These are phyloP conservation scores for Rhodosporidiobolus sp. DNA, from an alignment of 768 basidiomycete species.

Conservation along the genomic window DNA sequence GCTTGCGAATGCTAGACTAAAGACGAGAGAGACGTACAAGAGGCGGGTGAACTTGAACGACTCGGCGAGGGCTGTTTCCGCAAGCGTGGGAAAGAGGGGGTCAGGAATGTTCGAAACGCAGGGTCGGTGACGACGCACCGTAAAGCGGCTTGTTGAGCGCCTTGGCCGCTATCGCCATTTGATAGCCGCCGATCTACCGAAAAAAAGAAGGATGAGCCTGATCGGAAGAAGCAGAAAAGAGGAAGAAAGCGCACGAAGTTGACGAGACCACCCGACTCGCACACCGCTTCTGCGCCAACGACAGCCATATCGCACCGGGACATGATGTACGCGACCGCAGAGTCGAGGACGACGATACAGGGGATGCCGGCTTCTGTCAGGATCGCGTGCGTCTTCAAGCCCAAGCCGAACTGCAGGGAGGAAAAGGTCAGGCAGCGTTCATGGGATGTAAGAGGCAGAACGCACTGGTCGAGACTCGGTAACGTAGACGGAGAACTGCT, in stretches of 20 bases:
- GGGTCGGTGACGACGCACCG: slow-evolving; percentile 52
- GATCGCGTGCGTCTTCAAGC: slow-evolving; percentile 84
- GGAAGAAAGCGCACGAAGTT: slow-evolving; percentile 56
- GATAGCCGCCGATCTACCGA: slow-evolving; percentile 75
- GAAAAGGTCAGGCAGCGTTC: not conserved
- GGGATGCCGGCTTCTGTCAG: slow-evolving; percentile 87
- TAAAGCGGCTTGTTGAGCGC: slow-evolving; percentile 94
- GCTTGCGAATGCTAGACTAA: not conserved
- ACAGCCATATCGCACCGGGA: slow-evolving; percentile 75
- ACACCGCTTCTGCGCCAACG: slow-evolving; percentile 96
- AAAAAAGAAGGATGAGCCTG: not conserved
- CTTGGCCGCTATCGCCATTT: slow-evolving; percentile 94
- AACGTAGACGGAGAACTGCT: slow-evolving; percentile 95
- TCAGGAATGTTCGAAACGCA: slow-evolving; percentile 70
- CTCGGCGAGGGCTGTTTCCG: slow-evolving; percentile 33
- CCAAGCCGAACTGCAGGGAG: slow-evolving; percentile 49
- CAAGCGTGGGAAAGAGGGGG: not conserved
- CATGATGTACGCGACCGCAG: slow-evolving; percentile 95
- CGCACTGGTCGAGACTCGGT: slow-evolving; percentile 87
- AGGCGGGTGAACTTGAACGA: slow-evolving; percentile 95
- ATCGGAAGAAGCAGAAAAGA: not conserved
- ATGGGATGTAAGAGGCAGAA: slow-evolving; percentile 50
- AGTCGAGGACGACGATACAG: slow-evolving; percentile 89
- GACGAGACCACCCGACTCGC: slow-evolving; percentile 88
- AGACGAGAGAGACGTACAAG: slow-evolving; percentile 52